Percentiles rank a stretch among this genome's conserved stretches.
These are phyloP conservation scores for Coemansia sp. DNA, from an alignment of 192 early-diverging fungal species.

Conservation along the genomic window DNA sequence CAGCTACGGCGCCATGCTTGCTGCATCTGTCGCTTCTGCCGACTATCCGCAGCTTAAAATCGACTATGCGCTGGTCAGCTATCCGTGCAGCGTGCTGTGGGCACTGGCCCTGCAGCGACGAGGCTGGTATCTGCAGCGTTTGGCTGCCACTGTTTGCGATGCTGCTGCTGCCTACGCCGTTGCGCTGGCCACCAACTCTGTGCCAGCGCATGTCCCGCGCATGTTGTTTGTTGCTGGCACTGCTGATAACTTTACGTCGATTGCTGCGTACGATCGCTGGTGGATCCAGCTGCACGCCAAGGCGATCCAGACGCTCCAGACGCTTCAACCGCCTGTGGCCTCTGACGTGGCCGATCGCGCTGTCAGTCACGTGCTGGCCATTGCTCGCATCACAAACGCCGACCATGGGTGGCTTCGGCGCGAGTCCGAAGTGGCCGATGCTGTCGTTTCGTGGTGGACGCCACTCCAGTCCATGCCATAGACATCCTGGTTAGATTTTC, in stretches of 20 bases:
- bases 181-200: background rate
- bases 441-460: slow-evolving; percentile 37
- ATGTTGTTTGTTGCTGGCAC: slow-evolving; percentile 43
- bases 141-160: slow-evolving; percentile 21
- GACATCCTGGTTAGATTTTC: background rate
- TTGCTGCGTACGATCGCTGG: slow-evolving; percentile 34
- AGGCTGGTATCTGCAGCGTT: slow-evolving; percentile 39
- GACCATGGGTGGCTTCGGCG: slow-evolving; percentile 54
- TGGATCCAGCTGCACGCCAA: slow-evolving; percentile 31
- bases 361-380: slow-evolving; percentile 25
- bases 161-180: slow-evolving; percentile 17
- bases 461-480: slow-evolving; percentile 2
- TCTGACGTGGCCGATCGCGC: slow-evolving; percentile 13
- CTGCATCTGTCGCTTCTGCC: slow-evolving; percentile 22
- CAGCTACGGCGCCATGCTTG: slow-evolving; percentile 53
- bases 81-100: slow-evolving; percentile 52
- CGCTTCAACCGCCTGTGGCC: background rate
- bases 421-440: slow-evolving; percentile 46
- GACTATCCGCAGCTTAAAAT: slow-evolving; percentile 41
- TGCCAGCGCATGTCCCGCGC: slow-evolving; percentile 18
- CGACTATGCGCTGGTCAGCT: slow-evolving; percentile 51
- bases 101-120: slow-evolving; percentile 39
- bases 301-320: slow-evolving; percentile 6
- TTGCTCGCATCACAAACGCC: slow-evolving; percentile 29
- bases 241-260: slow-evolving; percentile 41